A percentile compares a stretch with the other conserved stretches of the same genome.
phyloP scores from a whole-genome alignment of 768 basidiomycete species.

The Mycena crocata region DNA sequence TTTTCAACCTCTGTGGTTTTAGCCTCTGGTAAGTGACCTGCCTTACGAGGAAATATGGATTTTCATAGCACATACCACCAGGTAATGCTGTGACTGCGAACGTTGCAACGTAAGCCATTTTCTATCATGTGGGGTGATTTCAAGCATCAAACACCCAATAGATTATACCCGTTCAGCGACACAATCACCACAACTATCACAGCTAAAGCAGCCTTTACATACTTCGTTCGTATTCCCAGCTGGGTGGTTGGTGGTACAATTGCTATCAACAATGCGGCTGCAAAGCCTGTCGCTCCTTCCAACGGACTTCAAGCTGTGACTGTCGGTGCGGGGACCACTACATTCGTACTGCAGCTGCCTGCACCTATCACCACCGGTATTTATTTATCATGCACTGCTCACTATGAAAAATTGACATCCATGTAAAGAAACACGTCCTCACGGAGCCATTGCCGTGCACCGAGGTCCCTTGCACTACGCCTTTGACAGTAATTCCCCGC shows the following conservation, averaged over 20 bases:
- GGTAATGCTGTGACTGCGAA: constrained; percentile 56
- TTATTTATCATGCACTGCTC: neutral
- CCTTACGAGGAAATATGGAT: neutral
- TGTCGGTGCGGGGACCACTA: constrained; percentile 46
- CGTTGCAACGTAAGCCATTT: constrained; percentile 50
- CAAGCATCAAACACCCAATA: neutral
- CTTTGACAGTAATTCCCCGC: constrained; percentile 43
- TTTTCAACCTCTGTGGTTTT: constrained; percentile 56
- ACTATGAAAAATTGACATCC: neutral
- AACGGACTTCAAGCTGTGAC: constrained; percentile 48
- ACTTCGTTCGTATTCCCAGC: constrained; percentile 61
- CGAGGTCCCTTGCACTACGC: constrained; percentile 55
- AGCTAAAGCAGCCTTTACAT: constrained; percentile 56
- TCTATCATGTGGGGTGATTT: neutral
- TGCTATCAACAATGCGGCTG: constrained; percentile 48
- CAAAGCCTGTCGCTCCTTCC: constrained; percentile 40
- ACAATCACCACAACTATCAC: constrained; percentile 58
- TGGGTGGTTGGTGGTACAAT: constrained; percentile 62
- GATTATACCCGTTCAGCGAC: constrained; percentile 63
- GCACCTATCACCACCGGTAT: constrained; percentile 50
- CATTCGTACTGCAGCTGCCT: constrained; percentile 47
- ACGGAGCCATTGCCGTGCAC: constrained; percentile 52
- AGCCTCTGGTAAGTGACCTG: constrained; percentile 45
- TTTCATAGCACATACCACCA: constrained; percentile 28
- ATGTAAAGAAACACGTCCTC: constrained; percentile 46